A percentile compares a stretch with the other conserved stretches of the same genome.
These are phyloP conservation scores for Chamaenerion angustifolium DNA, from an alignment of 345 rosid genomes.

Conservation along the genomic window DNA sequence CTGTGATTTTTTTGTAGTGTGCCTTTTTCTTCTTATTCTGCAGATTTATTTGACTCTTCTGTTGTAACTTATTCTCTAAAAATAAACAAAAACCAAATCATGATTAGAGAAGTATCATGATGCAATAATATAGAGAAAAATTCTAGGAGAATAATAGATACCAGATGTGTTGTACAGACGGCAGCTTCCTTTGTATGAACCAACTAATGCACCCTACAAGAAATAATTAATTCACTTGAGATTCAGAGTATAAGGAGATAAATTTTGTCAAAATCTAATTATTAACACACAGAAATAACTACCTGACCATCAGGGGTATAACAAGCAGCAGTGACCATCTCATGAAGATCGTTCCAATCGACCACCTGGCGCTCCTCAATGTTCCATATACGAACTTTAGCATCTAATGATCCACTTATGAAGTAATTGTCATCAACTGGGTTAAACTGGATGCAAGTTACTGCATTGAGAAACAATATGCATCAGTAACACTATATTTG, in stretches of 20 bases:
- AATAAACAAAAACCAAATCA: not conserved
- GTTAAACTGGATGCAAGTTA: slow-evolving; percentile 98
- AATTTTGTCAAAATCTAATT: too few relatives aligned
- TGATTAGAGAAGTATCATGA: not conserved
- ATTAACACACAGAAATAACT: too few relatives aligned
- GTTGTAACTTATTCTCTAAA: slow-evolving; percentile 80
- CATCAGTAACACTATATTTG: not conserved
- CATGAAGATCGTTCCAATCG: slow-evolving; percentile 94
- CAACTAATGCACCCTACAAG: slow-evolving; percentile 81
- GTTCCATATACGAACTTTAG: slow-evolving; percentile 96
- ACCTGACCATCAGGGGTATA: slow-evolving; percentile 99
- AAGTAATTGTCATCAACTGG: slow-evolving; percentile 92
- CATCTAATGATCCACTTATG: slow-evolving; percentile 96
- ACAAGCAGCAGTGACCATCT: slow-evolving; percentile 98
- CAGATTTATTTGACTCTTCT: slow-evolving; percentile 53
- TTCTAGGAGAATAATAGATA: slow-evolving; percentile 11
- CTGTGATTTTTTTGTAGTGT: slow-evolving; percentile 84
- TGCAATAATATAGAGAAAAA: too few relatives aligned
- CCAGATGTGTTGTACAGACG: slow-evolving; percentile 60
- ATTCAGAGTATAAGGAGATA: not conserved
- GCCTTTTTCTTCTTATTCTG: slow-evolving; percentile 89
- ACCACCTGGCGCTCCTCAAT: slow-evolving; percentile 86
- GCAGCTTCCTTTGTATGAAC: slow-evolving; percentile 90
- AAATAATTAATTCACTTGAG: slow-evolving; percentile 2
- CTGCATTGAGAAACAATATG: slow-evolving; percentile 24